Base-by-base conservation (phyloP, 192 early-diverging fungal species). In the Mortierella alpina region DNA sequence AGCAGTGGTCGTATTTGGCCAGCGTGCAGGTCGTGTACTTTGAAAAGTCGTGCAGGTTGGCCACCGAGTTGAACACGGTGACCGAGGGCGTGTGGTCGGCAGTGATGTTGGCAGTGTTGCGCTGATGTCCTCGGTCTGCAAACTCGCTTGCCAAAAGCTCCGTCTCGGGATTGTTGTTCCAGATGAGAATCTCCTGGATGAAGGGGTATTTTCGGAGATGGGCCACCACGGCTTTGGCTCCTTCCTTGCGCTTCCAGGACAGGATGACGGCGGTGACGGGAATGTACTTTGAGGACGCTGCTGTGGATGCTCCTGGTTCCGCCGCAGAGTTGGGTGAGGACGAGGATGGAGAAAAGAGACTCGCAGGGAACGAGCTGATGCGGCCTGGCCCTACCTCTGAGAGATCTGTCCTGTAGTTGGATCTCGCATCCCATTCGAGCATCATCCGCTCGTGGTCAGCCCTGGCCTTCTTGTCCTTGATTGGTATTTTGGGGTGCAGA, bases 21-120 rank as follows among this genome's bases (percentile, higher is more conserved):
- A 88, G 63, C 5, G 83, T 52, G 52, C 88, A 90, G 48, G 85
- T 83, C 8, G 83, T 90, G 65, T 87, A 88, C 68, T 88, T 84
- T 63, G 87, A 82, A 46, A 88, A 80, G 58, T 84, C 86, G 44
- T 86, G 80, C 62, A 90, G 42, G 45, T 87, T 84, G 48, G 85
- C 86, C 22, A 86, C 85, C 5, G 83, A 76, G 62, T 89, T 86
- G 55, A 84, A 84, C 7, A 87, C 71, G 5, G 63, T 68, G n/a
- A 80, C 47, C 0, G 66, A 68, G 0, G 77, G 69, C 65, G 31
- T 20, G 59, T 46, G 42, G 22, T 55, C 44, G 40, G 69, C 47
- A 1, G 44, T 50, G 64, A 40, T 51, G 49, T 15, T 66, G 7
- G 10, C 18, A 23, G 20, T 44, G 42, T 67, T 41, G 42, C 14